Base-by-base conservation (phyloP, 371 early-diverging fungal species). In the Circinella minor region DNA sequence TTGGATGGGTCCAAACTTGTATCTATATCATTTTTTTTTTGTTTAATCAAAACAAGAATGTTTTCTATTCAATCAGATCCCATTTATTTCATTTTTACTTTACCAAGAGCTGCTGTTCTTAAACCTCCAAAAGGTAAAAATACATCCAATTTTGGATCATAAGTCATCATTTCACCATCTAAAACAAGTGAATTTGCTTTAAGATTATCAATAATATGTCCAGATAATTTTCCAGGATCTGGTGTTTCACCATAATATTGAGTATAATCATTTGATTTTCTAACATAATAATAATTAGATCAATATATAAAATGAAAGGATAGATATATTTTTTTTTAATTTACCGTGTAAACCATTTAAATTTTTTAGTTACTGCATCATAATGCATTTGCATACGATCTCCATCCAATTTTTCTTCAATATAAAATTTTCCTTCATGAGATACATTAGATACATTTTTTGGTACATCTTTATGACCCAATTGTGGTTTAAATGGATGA, bases 341-440 rank as follows among this genome's bases (percentile, higher is more conserved):
- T 60, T 81, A 83, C 81, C 90, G 78, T 10, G 90, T 84, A 79
- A 79, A 88, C 75, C 89, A 91, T 64, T 79, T 72, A 67, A 86
- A 90, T 47, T 75, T 73, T 3, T 80, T 78, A 7, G 61, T 51
- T 0, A 55, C 64, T 74, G 74, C 54, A 79, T 86, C 80, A 77
- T 86, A 83, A 67, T 94, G 93, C 75, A 93, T 76, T 65, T 91
- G 90, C 4, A 91, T 83, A 46, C 94, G 82, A 67, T 93, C 93
- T 1, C 94, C 94, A 69, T 94, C 94, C 3, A 92, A 73, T 70
- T 94, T 94, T 55, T 91, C 88, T 74, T 94, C 91, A 36, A 93
- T 89, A 83, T 89, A 93, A 75, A 91, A 93, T 5, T 74, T 59
- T 15, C 75, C 71, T 46, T 82, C 70, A 36, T 75, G 73, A 9